Percentiles rank a stretch among this genome's conserved stretches.
phyloP scores from a whole-genome alignment of 805 yeast species.

The Ogataea ramenticola region DNA sequence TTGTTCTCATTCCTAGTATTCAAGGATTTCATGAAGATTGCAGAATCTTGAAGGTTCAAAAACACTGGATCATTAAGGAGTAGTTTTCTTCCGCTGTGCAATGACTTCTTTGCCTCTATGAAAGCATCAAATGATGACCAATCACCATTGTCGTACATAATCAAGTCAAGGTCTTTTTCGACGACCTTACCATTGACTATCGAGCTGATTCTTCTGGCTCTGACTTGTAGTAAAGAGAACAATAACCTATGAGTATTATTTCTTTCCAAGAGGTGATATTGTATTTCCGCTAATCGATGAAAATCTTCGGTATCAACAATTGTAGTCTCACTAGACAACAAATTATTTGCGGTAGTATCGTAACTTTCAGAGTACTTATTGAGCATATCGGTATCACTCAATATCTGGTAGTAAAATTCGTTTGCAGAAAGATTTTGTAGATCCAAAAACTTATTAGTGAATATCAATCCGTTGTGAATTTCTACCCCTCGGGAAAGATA shows the following conservation, averaged over 20 bases:
- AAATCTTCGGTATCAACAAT: background rate
- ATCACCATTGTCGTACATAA: too few species aligned
- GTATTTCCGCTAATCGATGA: background rate
- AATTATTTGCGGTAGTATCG: constrained; percentile 3
- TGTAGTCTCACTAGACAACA: background rate
- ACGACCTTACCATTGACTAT: constrained; percentile 10
- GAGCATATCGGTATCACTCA: constrained; percentile 6
- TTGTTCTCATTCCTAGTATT: background rate
- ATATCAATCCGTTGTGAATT: constrained; percentile 5
- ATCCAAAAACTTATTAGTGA: constrained; percentile 10
- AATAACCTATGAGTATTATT: constrained; percentile 3
- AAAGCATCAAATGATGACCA: constrained; percentile 2
- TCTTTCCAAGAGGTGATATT: background rate
- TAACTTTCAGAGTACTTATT: constrained; percentile 5
- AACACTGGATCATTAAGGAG: constrained; percentile 40
- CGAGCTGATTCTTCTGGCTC: constrained; percentile 9
- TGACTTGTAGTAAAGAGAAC: constrained; percentile 6
- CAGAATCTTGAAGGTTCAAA: constrained; percentile 43
- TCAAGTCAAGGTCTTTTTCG: constrained; percentile 11
- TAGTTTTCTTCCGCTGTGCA: constrained; percentile 22
- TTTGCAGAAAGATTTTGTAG: constrained; percentile 8
- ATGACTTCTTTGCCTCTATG: constrained; percentile 14
- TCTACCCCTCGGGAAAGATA: constrained; percentile 6
- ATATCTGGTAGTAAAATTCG: constrained; percentile 12
- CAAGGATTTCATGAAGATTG: constrained; percentile 36